Evolutionary conservation across 1,284 basidiomycete genomes (phyloP).

Genomic region (Thelephora terrestris): DNA sequence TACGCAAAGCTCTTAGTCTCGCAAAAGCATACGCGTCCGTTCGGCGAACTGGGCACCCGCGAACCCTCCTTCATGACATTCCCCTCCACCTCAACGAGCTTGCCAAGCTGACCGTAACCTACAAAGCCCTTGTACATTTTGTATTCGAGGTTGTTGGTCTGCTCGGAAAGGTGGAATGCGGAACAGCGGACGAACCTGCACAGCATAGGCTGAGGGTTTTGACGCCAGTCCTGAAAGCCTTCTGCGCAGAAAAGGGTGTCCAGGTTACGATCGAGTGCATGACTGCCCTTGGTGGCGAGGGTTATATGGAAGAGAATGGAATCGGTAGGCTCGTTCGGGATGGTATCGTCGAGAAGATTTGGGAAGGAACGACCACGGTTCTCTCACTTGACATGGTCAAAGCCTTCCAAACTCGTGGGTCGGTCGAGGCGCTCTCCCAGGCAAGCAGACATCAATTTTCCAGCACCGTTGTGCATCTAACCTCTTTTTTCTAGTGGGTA

Average conservation of each 20-base stretch:
- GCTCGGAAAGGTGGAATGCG: constrained; percentile 54
- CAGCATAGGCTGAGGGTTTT: constrained; percentile 48
- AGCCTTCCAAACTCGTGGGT: constrained; percentile 31
- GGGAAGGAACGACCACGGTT: constrained; percentile 71
- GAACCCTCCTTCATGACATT: constrained; percentile 39
- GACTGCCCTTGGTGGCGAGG: constrained; percentile 59
- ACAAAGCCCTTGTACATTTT: constrained; percentile 58
- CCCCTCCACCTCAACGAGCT: constrained; percentile 57
- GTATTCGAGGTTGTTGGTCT: constrained; percentile 48
- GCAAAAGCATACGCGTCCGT: constrained; percentile 53
- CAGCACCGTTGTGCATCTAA: background rate
- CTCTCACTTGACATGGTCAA: constrained; percentile 59
- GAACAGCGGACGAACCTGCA: constrained; percentile 38
- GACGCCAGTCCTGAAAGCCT: constrained; percentile 66
- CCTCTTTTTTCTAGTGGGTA: constrained; percentile 39
- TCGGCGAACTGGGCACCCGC: constrained; percentile 40
- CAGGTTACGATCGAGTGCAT: constrained; percentile 66
- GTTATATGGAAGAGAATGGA: constrained; percentile 74
- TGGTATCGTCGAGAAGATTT: constrained; percentile 67
- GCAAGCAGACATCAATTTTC: constrained; percentile 16
- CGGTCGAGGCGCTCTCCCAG: constrained; percentile 27
- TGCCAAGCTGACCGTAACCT: constrained; percentile 46
- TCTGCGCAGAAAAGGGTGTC: constrained; percentile 54
- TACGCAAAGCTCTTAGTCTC: constrained; percentile 57
- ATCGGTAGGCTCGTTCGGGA: constrained; percentile 44